Percentiles rank a stretch among this genome's conserved stretches.
Conservation (phyloP, 208 protist species). For the Porcisia hertigi region DNA sequence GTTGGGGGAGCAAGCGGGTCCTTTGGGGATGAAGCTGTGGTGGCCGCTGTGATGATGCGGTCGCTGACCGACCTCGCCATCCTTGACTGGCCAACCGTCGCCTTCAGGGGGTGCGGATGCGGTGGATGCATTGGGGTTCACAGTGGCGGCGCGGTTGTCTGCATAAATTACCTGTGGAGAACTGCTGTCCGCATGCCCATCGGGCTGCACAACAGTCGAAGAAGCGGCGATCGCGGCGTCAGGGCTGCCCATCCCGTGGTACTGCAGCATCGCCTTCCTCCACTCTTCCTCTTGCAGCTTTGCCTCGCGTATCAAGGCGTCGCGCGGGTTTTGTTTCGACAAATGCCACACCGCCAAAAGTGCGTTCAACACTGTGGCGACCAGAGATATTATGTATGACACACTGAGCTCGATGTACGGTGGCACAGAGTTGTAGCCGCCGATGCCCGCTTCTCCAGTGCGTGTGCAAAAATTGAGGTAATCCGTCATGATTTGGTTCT, state of each 20-base stretch:
- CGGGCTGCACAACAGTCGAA: neutral
- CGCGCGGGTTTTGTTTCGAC: conserved; percentile 57
- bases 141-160: conserved; percentile 11
- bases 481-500: conserved; percentile 61
- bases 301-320: conserved; percentile 50
- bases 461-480: conserved; percentile 58
- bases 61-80: neutral
- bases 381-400: conserved; percentile 61
- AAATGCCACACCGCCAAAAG: conserved; percentile 57
- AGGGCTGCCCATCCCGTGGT: conserved; percentile 19
- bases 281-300: conserved; percentile 32
- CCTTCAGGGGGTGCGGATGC: neutral
- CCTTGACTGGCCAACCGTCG: neutral
- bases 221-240: neutral
- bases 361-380: conserved; percentile 42
- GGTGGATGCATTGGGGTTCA: neutral
- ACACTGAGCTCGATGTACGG: conserved; percentile 74
- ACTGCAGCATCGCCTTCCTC: conserved; percentile 26
- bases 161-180: conserved; percentile 24
- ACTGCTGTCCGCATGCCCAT: neutral
- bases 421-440: conserved; percentile 45
- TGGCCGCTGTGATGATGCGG: conserved; percentile 11
- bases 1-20: conserved; percentile 1
- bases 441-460: neutral
- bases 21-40: conserved; percentile 7